A percentile compares a stretch with the other conserved stretches of the same genome.
phyloP scores from a whole-genome alignment of 495 filamentous ascomycete genomes.

The Aspergillus taichungensis region DNA sequence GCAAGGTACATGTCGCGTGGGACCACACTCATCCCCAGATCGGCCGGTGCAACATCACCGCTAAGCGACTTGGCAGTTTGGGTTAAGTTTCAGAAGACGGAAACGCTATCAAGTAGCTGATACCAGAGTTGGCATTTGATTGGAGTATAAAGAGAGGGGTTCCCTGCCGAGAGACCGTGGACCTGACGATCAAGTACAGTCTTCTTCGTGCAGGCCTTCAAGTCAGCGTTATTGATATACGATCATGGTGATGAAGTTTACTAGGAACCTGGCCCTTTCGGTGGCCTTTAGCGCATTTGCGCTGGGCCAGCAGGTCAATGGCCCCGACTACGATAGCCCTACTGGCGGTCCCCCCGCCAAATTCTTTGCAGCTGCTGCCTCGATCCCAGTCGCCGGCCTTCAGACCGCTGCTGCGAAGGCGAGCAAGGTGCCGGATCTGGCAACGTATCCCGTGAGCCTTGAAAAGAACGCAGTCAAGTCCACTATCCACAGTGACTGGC shows the following conservation, averaged over 20 bases:
- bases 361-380: constrained; percentile 19
- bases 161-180: too few species aligned
- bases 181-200: too few species aligned
- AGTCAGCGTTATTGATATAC: too few species aligned
- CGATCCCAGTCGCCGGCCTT: constrained; percentile 18
- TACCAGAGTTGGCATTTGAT: too few species aligned
- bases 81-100: too few species aligned
- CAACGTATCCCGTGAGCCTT: constrained; percentile 18
- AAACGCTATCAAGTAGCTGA: too few species aligned
- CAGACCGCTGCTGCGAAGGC: constrained; percentile 19
- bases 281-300: constrained; percentile 6
- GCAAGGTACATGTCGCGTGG: too few species aligned
- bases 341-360: constrained; percentile 19
- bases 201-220: too few species aligned
- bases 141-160: too few species aligned
- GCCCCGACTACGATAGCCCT: constrained; percentile 18
- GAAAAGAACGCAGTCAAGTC: constrained; percentile 10
- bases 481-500: constrained; percentile 29
- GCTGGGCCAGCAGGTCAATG: constrained; percentile 15
- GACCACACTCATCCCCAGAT: too few species aligned
- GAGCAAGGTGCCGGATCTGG: constrained; percentile 13
- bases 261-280: background rate
- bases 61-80: too few species aligned
- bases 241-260: background rate
- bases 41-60: too few species aligned